Conservation (phyloP, 305 asterid genomes). For the Plantago rigida region DNA sequence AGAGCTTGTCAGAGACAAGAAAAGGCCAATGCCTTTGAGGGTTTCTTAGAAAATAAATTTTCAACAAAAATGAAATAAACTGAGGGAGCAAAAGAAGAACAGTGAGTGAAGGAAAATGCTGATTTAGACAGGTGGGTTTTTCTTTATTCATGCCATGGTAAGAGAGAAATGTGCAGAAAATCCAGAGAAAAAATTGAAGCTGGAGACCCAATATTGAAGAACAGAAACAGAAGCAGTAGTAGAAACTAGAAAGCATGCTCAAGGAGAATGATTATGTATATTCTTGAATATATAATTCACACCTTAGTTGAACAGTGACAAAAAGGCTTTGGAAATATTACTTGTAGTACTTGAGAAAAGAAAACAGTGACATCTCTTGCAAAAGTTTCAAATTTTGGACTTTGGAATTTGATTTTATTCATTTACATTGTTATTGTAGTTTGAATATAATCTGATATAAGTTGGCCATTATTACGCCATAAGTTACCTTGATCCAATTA, state of each 20-base stretch:
- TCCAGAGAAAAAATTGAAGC: conserved; percentile 28
- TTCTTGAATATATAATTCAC: background rate
- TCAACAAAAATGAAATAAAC: conserved; percentile 10
- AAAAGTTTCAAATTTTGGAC: no score
- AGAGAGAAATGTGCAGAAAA: conserved; percentile 16
- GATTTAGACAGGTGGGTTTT: conserved; percentile 20
- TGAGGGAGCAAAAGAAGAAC: background rate
- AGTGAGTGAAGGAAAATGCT: conserved; percentile 4
- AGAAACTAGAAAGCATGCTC: conserved; percentile 8
- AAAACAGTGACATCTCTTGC: no score
- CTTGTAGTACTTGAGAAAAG: background rate
- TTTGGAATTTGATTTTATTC: no score
- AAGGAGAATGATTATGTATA: conserved; percentile 6
- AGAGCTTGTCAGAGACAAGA: conserved; percentile 33
- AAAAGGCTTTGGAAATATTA: background rate
- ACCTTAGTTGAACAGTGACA: background rate
- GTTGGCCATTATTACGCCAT: no score
- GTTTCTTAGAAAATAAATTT: conserved; percentile 9
- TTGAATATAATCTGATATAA: no score
- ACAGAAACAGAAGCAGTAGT: conserved; percentile 33
- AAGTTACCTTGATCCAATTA: no score
- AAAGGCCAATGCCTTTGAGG: conserved; percentile 23
- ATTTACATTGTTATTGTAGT: no score
- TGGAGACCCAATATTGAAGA: conserved; percentile 26
- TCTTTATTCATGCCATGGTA: conserved; percentile 5